These are phyloP conservation scores for Cotoneaster glaucophyllus DNA, from an alignment of 306 rosid species.

Conservation along the genomic window DNA sequence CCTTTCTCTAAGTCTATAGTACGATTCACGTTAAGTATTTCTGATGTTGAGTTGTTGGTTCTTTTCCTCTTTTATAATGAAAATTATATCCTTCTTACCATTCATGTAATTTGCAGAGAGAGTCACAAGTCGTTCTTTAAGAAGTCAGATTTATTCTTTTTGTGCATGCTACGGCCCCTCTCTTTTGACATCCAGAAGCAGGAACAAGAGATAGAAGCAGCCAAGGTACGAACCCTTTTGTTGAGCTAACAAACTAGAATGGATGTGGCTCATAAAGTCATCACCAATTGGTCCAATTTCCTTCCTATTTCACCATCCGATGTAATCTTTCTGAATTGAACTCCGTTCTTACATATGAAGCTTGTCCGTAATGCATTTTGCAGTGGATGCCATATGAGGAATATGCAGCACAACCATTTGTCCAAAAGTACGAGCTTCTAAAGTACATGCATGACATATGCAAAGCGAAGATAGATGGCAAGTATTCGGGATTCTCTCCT, in stretches of 20 bases:
- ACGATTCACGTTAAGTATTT: background rate
- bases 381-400: slow-evolving; percentile 89
- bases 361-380: background rate
- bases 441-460: slow-evolving; percentile 33
- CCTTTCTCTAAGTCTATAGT: background rate
- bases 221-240: slow-evolving; percentile 37
- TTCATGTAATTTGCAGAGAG: slow-evolving; percentile 44
- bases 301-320: no score
- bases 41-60: background rate
- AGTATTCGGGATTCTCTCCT: slow-evolving; percentile 55
- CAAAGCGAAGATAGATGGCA: slow-evolving; percentile 43
- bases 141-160: slow-evolving; percentile 70
- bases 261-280: background rate
- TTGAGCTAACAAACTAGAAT: background rate
- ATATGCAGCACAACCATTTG: slow-evolving; percentile 48
- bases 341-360: background rate
- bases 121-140: slow-evolving; percentile 63
- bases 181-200: slow-evolving; percentile 60
- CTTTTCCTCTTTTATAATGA: background rate
- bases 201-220: slow-evolving; percentile 72
- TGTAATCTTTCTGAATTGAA: no score
- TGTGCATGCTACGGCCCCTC: slow-evolving; percentile 66
- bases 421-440: slow-evolving; percentile 35
- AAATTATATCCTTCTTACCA: background rate
- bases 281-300: background rate